Conservation (phyloP, 108 stramenopile species). For the Nitzschia putrida region DNA sequence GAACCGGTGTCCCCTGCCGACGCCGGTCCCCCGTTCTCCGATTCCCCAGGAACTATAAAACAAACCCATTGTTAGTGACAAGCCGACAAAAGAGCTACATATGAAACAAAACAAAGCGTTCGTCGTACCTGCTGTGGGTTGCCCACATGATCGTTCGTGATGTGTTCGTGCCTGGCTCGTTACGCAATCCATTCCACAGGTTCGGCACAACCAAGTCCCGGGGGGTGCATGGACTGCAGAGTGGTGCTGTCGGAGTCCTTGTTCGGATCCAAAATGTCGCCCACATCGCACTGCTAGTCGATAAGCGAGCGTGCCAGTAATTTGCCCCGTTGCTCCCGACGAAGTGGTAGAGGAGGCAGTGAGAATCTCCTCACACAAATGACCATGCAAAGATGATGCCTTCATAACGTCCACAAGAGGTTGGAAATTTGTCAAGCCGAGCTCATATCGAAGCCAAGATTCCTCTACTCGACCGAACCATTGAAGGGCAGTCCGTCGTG, state of each 20-base stretch:
- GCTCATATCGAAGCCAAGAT: constrained; percentile 72
- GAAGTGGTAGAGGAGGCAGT: constrained; percentile 75
- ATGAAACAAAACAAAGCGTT: neutral
- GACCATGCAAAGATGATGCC: constrained; percentile 51
- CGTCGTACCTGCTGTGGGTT: constrained; percentile 33
- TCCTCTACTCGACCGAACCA: constrained; percentile 57
- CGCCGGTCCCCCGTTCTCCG: neutral
- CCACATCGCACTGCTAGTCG: constrained; percentile 73
- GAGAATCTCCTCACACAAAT: constrained; percentile 77
- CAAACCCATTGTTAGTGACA: neutral
- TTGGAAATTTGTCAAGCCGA: constrained; percentile 54
- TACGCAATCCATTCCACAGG: constrained; percentile 77
- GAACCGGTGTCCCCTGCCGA: constrained; percentile 29
- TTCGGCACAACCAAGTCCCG: constrained; percentile 86
- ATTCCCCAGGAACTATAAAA: neutral
- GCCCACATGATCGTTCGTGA: constrained; percentile 81
- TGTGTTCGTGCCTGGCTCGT: constrained; percentile 80
- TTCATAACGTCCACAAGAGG: constrained; percentile 63
- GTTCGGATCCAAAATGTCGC: constrained; percentile 77
- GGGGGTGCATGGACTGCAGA: constrained; percentile 79
- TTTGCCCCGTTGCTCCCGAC: constrained; percentile 69
- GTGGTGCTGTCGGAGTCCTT: constrained; percentile 77
- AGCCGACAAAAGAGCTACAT: neutral
- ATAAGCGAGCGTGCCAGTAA: constrained; percentile 69
- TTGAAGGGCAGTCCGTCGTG: constrained; percentile 56